Conservation (phyloP, 2,329 filamentous ascomycete genomes). For the Aulographum hederae region DNA sequence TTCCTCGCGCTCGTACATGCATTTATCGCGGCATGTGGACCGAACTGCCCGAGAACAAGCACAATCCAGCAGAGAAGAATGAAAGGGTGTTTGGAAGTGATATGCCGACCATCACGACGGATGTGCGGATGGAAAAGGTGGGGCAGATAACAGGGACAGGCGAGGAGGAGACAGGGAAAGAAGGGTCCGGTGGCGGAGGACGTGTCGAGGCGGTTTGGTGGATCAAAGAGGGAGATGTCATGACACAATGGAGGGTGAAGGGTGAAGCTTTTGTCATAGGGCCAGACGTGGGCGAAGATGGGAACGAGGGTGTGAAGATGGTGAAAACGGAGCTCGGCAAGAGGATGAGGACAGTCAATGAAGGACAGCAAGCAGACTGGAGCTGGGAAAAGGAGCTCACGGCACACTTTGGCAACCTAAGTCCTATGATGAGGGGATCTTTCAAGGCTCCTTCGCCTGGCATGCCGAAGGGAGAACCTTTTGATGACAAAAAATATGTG, state of each 20-base stretch:
- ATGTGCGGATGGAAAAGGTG: conserved; percentile 72
- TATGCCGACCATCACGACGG: conserved; percentile 68
- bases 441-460: conserved; percentile 38
- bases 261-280: conserved; percentile 62
- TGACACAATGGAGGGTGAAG: conserved; percentile 68
- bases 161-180: conserved; percentile 19
- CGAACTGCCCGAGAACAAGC: conserved; percentile 49
- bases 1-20: conserved; percentile 53
- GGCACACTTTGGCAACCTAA: conserved; percentile 77
- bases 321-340: conserved; percentile 41
- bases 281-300: conserved; percentile 40
- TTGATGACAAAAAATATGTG: conserved; percentile 23
- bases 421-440: conserved; percentile 59
- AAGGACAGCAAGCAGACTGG: conserved; percentile 37
- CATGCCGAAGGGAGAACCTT: conserved; percentile 25
- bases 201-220: conserved; percentile 74
- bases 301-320: conserved; percentile 34
- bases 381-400: conserved; percentile 66
- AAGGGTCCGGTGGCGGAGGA: conserved; percentile 43
- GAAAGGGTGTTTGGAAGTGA: conserved; percentile 56
- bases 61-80: conserved; percentile 57
- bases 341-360: conserved; percentile 40
- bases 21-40: conserved; percentile 77
- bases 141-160: conserved; percentile 44
- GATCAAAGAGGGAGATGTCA: conserved; percentile 39